A percentile compares a stretch with the other conserved stretches of the same genome.
These are phyloP conservation scores for Rhodomyrtus tomentosa DNA, from an alignment of 345 rosid species.

Conservation along the genomic window DNA sequence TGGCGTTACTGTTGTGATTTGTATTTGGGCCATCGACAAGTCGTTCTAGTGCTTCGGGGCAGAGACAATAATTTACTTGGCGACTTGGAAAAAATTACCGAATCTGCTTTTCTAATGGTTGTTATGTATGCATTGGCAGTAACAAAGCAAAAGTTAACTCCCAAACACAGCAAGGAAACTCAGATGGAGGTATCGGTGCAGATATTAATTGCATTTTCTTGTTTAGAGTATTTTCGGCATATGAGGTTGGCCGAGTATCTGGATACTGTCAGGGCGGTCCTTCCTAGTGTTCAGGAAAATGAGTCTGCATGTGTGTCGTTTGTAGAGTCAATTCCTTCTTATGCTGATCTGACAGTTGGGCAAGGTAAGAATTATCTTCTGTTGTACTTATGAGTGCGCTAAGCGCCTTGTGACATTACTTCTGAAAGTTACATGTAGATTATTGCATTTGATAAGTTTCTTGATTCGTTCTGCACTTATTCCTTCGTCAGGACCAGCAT, in stretches of 20 bases:
- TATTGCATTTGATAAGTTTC: neutral
- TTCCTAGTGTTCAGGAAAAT: constrained; percentile 65
- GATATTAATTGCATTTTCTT: constrained; percentile 65
- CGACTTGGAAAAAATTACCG: constrained; percentile 72
- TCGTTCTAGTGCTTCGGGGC: constrained; percentile 52
- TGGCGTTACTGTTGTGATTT: constrained; percentile 76
- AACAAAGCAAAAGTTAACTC: constrained; percentile 48
- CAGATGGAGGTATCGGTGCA: constrained; percentile 58
- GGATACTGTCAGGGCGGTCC: constrained; percentile 70
- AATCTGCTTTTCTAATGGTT: constrained; percentile 88
- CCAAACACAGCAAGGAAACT: constrained; percentile 34
- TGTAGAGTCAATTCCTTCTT: constrained; percentile 70
- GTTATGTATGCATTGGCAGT: constrained; percentile 70
- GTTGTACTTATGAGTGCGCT: neutral
- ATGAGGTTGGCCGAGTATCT: constrained; percentile 82
- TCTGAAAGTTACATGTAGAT: neutral
- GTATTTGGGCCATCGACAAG: constrained; percentile 56
- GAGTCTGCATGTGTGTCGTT: constrained; percentile 56
- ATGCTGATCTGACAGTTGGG: constrained; percentile 51
- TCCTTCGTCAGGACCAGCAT: constrained; percentile 27
- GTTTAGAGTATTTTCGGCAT: constrained; percentile 77
- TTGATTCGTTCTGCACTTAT: constrained; percentile 7
- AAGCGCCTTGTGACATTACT: neutral
- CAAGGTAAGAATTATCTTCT: constrained; percentile 29
- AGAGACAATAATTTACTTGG: constrained; percentile 40